Evolutionary conservation across 2,329 filamentous ascomycete species (phyloP).

Genomic region (Botrytis medusae): DNA sequence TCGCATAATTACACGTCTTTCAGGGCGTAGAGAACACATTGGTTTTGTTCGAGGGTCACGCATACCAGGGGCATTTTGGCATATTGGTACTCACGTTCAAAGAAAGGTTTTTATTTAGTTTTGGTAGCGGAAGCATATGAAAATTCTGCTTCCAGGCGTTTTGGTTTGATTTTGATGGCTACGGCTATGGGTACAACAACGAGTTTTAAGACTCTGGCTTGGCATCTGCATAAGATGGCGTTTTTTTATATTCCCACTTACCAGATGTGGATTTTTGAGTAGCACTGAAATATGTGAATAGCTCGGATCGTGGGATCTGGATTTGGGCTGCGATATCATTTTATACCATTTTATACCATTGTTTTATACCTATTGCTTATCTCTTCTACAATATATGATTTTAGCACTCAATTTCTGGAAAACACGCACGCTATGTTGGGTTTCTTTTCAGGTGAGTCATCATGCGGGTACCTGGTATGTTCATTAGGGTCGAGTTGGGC

Average conservation of each 20-base stretch:
- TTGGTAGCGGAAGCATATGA: constrained; percentile 10
- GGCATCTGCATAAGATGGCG: constrained; percentile 22
- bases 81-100: constrained; percentile 13
- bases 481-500: not conserved
- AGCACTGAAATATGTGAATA: not conserved
- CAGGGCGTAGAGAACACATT: constrained; percentile 16
- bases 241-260: constrained; percentile 15
- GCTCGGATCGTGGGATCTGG: constrained; percentile 1
- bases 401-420: constrained; percentile 5
- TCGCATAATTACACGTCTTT: constrained; percentile 21
- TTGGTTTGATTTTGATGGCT: constrained; percentile 11
- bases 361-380: constrained; percentile 8
- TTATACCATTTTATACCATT: constrained; percentile 18
- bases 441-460: not conserved
- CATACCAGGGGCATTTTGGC: constrained; percentile 15
- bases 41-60: constrained; percentile 12
- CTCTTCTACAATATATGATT: constrained; percentile 15
- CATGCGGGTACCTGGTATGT: not conserved
- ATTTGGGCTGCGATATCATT: not conserved
- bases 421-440: not conserved
- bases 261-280: constrained; percentile 15
- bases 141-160: constrained; percentile 17
- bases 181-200: constrained; percentile 14
- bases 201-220: constrained; percentile 20
- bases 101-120: constrained; percentile 7